Evolutionary conservation across 345 rosid genomes (phyloP), one percentile per base, ranked within the genome.

Genomic region (Camelina neglecta): DNA sequence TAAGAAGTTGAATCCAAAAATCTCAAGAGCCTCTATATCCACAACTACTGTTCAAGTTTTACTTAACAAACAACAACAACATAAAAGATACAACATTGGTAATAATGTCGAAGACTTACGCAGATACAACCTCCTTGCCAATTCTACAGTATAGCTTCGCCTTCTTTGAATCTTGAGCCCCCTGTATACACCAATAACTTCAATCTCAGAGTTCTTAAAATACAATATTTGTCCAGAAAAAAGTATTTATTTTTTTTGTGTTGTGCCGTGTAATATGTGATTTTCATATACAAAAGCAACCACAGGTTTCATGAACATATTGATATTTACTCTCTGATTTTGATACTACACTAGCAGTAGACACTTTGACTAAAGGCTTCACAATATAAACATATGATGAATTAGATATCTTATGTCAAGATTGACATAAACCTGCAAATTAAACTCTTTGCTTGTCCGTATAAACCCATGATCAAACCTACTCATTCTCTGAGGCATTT

Each of bases 71-170:
- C 6, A 33, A 26, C 29, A 54, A 54, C 56, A 53, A 56, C 11
- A 80, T 6, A 38, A 49, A 38, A 55, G 42, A 54, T 39, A 60
- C 42, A 54, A 63, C 47, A 72, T 18, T 13, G 47, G 2, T 16
- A 36, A 60, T 33, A 70, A 41, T 49, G 11, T 74, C 6, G 20
- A 80, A 71, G 75, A 81, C 97, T 86, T 86, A 92, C 97, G 90
- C 95, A 77, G 97, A 94, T 41, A 94, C 79, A 58, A 94, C 93
- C 86, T 94, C 96, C 73, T 94, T 94, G 41, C 97, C 97, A 44
- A 92, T 85, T 80, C 82, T 90, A 12, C 89, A 83, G 60, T 86
- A 86, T 24, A 92, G 72, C 72, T 94, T 94, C 3, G 88, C 87
- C 82, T 94, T 94, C 87, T 89, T 92, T 8, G 88, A 88, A 90